Percentiles rank a stretch among this genome's conserved stretches.
phyloP scores from a whole-genome alignment of 257 asterid genomes.

The Echium plantagineum region DNA sequence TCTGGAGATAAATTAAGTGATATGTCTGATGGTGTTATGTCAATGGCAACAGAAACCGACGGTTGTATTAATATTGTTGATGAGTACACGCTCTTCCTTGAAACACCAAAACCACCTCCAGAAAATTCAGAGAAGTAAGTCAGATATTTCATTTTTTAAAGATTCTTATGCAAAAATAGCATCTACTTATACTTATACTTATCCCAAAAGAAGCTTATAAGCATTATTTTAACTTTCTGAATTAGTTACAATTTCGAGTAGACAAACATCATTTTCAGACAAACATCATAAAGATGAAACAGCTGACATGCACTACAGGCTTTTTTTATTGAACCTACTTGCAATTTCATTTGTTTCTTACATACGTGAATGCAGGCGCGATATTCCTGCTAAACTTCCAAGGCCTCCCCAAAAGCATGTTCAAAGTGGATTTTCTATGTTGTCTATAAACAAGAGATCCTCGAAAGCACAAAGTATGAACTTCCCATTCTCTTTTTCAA shows the following conservation, averaged over 20 bases:
- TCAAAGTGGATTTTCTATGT: conserved; percentile 38
- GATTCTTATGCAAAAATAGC: not conserved
- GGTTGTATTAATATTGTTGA: conserved; percentile 65
- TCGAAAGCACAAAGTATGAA: conserved; percentile 51
- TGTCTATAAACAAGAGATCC: conserved; percentile 41
- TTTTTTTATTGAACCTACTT: not conserved
- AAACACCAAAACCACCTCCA: conserved; percentile 36
- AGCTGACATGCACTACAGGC: too few species aligned
- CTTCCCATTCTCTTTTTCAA: conserved; percentile 5
- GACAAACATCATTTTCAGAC: too few species aligned
- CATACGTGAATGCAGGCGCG: conserved; percentile 31
- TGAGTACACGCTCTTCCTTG: conserved; percentile 80
- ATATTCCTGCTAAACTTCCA: conserved; percentile 38
- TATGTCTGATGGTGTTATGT: conserved; percentile 86
- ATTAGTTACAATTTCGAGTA: too few species aligned
- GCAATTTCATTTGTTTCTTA: too few species aligned
- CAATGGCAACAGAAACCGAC: conserved; percentile 91
- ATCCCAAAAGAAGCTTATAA: too few species aligned
- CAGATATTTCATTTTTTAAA: not conserved
- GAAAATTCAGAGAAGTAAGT: conserved; percentile 48
- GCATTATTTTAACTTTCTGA: too few species aligned
- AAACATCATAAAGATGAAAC: too few species aligned
- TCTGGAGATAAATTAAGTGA: conserved; percentile 87
- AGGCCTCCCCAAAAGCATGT: conserved; percentile 46
- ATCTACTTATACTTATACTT: too few species aligned